Evolutionary conservation across 352 stramenopile genomes (phyloP), one percentile per base, ranked within the genome.

Genomic region (Phytophthora hybrid): DNA sequence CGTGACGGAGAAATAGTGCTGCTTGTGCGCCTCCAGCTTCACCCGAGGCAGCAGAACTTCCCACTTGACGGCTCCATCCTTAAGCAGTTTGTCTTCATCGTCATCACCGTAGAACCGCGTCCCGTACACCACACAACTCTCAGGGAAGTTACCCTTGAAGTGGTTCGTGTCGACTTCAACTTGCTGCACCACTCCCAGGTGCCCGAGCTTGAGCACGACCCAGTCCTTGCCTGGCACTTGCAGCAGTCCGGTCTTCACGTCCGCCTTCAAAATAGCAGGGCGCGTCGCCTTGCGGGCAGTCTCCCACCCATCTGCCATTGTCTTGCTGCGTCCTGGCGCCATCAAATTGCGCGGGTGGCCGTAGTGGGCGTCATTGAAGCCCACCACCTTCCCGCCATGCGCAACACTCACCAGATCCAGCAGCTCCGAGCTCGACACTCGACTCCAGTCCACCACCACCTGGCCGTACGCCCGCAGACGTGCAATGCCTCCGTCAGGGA

Each of bases 91-190:
- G 19, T 74, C 62, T n/a, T 87, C 76, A 23, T 63, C 39, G 5
- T 69, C 41, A 9, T 53, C 49, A 14, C 76, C 84, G 21, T 85
- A 52, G 32, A 84, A 91, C 67, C 71, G 93, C 63, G 70, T 94
- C 61, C 78, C 90, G 32, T 93, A 91, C 6, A 98, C 67, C 0
- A 83, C 66, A 59, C 90, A 93, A 70, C 87, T 98, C 79, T 99
- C 94, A 0, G 97, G 96, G 69, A 97, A 98, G 73, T 99, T 99
- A 63, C 96, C 96, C 66, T 97, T 97, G 72, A 98, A 98, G 79
- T 98, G 93, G 72, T 98, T 96, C 10, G 97, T 99, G 80, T 99
- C 97, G 5, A 99, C 84, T 53, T 94, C 88, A 47, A 95, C 57
- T 26, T 89, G 69, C 16, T 89, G 71, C 47, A 97, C 84, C 52